Conservation (phyloP, 805 yeast genomes). For the Candida sphagnicola region DNA sequence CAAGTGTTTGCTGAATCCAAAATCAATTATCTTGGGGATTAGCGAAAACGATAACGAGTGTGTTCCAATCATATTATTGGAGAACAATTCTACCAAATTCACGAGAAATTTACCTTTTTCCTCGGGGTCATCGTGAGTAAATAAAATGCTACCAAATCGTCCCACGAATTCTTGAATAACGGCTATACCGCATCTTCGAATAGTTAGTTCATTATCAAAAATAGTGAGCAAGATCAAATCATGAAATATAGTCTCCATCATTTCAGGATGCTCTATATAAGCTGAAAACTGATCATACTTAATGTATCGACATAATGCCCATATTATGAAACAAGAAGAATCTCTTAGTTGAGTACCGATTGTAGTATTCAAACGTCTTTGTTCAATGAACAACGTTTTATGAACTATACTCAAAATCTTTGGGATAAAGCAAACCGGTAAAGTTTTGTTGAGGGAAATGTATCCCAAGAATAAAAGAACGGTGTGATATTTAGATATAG, state of each 20-base stretch:
- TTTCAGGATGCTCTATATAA: constrained; percentile 4
- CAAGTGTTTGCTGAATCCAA: constrained; percentile 21
- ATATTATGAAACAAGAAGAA: constrained; percentile 77
- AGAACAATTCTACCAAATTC: constrained; percentile 52
- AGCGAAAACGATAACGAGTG: constrained; percentile 14
- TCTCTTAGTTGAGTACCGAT: constrained; percentile 74
- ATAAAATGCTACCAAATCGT: constrained; percentile 50
- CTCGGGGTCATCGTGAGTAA: constrained; percentile 17
- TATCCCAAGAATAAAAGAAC: constrained; percentile 53
- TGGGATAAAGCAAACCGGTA: constrained; percentile 21
- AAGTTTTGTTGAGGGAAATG: constrained; percentile 21
- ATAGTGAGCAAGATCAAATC: constrained; percentile 51
- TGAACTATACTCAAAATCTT: constrained; percentile 36
- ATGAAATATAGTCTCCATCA: constrained; percentile 18
- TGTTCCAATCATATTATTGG: constrained; percentile 32
- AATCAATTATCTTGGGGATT: constrained; percentile 12
- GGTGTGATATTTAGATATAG: constrained; percentile 52
- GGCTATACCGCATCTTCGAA: constrained; percentile 81
- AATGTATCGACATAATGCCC: constrained; percentile 62
- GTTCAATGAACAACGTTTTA: constrained; percentile 52
- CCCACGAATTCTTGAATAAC: constrained; percentile 86
- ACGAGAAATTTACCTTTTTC: constrained; percentile 36
- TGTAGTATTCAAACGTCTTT: constrained; percentile 45
- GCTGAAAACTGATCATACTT: constrained; percentile 11
- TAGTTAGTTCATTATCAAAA: constrained; percentile 69